Base-by-base conservation (phyloP, 164 flowering plant genomes). In the Taxillus chinensis region DNA sequence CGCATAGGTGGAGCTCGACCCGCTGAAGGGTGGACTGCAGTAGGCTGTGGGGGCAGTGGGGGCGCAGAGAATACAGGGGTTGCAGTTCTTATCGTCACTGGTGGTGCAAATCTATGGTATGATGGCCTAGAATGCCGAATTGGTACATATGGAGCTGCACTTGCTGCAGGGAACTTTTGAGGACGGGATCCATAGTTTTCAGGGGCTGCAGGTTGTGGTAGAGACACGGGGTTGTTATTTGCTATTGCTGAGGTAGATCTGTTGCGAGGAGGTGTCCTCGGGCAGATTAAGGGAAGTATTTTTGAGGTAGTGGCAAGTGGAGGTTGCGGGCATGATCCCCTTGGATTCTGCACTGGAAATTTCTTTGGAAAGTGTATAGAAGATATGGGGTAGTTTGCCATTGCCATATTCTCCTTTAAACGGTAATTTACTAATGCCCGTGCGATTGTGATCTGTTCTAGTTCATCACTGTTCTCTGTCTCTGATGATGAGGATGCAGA, bases 371-470 rank as follows among this genome's bases (percentile, higher is more conserved):
- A 85, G 46, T 80, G 82, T 10, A 79, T 63, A 5, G 77, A 74
- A 11, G 71, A 67, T 56, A 60, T 71, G 42, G 80, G 70, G 15
- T 77, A 67, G 61, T 75, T 80, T 43, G 77, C 71, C 71, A 69
- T 67, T 45, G 76, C 81, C 62, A 82, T 72, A 76, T 79, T 85
- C 70, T 88, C 95, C 77, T 88, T 88, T 66, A 74, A 49, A 14
- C 83, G 83, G 59, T 82, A 93, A 51, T 84, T 89, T 66, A 81
- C 63, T 5, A 93, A 71, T 37, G 95, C 97, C n/a, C 93, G 75
- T 12, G 99, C 97, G 59, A 93, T 81, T 52, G 86, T 86, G 54
- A 89, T 78, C 74, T 93, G 97, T 65, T 90, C 99, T 59, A 85
- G 83, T 75, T 89, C 97, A 49, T 90, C 97, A 49, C 61, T 85